A percentile compares a stretch with the other conserved stretches of the same genome.
phyloP scores from a whole-genome alignment of 805 yeast genomes.

The Pichia cabralensis region DNA sequence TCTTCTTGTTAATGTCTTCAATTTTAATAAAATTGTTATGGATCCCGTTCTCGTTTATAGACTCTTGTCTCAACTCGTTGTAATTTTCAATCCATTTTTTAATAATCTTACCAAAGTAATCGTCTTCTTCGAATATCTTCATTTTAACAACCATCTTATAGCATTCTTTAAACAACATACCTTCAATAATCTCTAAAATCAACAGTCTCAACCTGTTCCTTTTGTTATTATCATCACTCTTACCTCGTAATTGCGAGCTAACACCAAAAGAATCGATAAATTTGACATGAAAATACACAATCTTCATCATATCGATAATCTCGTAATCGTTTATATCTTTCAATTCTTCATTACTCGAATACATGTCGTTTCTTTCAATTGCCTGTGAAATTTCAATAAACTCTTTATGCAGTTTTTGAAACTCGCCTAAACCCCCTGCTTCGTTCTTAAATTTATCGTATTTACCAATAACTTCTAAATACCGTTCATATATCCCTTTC shows the following conservation, averaged over 20 bases:
- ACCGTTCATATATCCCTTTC: not conserved
- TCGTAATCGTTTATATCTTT: conserved; percentile 5
- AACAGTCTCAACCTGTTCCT: conserved; percentile 9
- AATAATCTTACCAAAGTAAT: not conserved
- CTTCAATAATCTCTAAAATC: conserved; percentile 9
- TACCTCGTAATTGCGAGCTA: conserved; percentile 7
- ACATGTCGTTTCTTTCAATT: conserved; percentile 5
- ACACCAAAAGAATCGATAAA: conserved; percentile 11
- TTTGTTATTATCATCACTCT: not conserved
- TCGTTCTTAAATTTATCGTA: not conserved
- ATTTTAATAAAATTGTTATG: conserved; percentile 6
- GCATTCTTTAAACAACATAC: conserved; percentile 6
- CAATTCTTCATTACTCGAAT: conserved; percentile 10
- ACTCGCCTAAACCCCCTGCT: not conserved
- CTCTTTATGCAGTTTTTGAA: conserved; percentile 9
- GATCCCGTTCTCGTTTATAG: conserved; percentile 5
- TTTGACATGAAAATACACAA: conserved; percentile 9
- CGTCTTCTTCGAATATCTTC: conserved; percentile 3
- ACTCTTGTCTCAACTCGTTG: conserved; percentile 4
- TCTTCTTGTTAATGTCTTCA: conserved; percentile 5
- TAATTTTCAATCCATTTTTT: conserved; percentile 9
- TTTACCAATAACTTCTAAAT: too few relatives aligned
- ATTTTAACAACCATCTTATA: conserved; percentile 3
- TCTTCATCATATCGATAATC: conserved; percentile 1
- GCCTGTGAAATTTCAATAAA: conserved; percentile 4